Evolutionary conservation across 164 flowering plant genomes (phyloP).

Genomic region (Platanus orientalis): DNA sequence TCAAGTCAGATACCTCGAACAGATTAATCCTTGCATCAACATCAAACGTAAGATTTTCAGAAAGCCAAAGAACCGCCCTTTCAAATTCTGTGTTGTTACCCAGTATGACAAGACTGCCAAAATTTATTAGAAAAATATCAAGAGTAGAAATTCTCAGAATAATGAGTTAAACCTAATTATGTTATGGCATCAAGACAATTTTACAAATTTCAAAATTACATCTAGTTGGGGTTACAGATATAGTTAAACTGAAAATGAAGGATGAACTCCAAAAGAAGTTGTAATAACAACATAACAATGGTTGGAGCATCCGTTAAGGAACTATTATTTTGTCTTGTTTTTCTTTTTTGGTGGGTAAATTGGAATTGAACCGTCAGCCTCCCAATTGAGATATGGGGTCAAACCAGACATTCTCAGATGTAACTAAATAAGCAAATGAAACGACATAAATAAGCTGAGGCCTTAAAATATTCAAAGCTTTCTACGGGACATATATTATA

Average conservation of each 20-base stretch:
- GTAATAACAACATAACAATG: too few relatives aligned
- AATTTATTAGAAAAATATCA: conserved; percentile 1
- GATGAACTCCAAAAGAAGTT: too few relatives aligned
- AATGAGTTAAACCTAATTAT: not conserved
- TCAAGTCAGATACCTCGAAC: conserved; percentile 69
- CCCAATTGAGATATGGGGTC: too few relatives aligned
- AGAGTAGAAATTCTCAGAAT: conserved; percentile 13
- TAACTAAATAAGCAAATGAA: too few relatives aligned
- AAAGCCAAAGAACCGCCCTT: conserved; percentile 88
- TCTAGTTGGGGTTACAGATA: too few relatives aligned
- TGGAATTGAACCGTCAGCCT: too few relatives aligned
- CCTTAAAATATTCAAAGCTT: not conserved
- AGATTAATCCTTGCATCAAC: conserved; percentile 93
- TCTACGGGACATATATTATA: conserved; percentile 21
- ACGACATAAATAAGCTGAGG: not conserved
- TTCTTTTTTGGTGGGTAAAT: too few relatives aligned
- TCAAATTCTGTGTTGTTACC: conserved; percentile 91
- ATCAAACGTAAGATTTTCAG: conserved; percentile 75
- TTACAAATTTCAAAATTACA: too few relatives aligned
- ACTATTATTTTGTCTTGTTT: too few relatives aligned
- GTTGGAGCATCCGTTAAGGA: too few relatives aligned
- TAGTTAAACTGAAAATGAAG: not conserved
- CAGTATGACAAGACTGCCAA: conserved; percentile 70
- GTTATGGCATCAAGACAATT: too few relatives aligned
- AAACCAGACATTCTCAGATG: too few relatives aligned